Evolutionary conservation across 129 eudicot species (phyloP).

Genomic region (Chrysanthemum seticuspe): DNA sequence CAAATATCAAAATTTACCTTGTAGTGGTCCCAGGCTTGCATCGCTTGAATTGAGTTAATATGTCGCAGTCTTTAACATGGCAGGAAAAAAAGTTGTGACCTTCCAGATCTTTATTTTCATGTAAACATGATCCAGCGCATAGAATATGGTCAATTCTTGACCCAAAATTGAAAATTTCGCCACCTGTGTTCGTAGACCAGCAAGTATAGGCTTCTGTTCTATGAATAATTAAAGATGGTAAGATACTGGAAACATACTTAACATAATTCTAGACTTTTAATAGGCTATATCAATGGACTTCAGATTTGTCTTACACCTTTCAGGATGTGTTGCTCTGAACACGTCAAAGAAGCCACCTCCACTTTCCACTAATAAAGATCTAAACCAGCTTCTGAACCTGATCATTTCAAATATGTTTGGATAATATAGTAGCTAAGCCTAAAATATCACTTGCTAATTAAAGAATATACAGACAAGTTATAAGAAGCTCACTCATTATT

Average conservation of each 20-base stretch:
- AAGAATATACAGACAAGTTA: constrained; percentile 2
- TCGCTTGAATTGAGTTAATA: constrained; percentile 73
- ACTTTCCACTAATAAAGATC: constrained; percentile 69
- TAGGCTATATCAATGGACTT: background rate
- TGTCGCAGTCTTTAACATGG: constrained; percentile 89
- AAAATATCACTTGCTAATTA: background rate
- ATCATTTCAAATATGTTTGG: constrained; percentile 18
- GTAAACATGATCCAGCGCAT: constrained; percentile 77
- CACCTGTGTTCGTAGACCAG: constrained; percentile 89
- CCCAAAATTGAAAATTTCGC: constrained; percentile 86
- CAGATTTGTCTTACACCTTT: constrained; percentile 52
- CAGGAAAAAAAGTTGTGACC: constrained; percentile 73
- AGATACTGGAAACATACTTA: constrained; percentile 13
- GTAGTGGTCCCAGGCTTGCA: constrained; percentile 75
- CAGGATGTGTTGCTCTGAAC: constrained; percentile 89
- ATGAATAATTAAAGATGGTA: constrained; percentile 10
- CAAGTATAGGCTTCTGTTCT: constrained; percentile 92
- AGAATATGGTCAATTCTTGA: constrained; percentile 93
- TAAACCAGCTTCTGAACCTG: constrained; percentile 95
- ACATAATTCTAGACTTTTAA: background rate
- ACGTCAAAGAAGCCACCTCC: constrained; percentile 83
- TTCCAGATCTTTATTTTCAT: constrained; percentile 40
- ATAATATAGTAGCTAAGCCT: constrained; percentile 1
- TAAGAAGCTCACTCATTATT: constrained; percentile 74
- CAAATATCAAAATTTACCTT: constrained; percentile 41